These are phyloP conservation scores for Arthrinium phaeospermum DNA, from an alignment of 2,329 filamentous ascomycete species.

Conservation along the genomic window DNA sequence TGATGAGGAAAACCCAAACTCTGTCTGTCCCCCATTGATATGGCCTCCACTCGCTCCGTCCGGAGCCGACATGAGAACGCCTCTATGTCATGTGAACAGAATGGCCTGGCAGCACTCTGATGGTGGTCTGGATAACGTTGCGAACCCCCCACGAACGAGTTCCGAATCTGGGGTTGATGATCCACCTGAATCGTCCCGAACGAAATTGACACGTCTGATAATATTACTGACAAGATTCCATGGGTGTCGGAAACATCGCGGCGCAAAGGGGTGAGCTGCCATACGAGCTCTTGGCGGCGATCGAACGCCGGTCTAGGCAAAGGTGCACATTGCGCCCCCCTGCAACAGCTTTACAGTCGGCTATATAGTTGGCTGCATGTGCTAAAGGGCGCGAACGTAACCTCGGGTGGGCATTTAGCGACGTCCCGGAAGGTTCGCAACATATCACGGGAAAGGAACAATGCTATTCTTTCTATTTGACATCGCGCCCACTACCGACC, in stretches of 20 bases:
- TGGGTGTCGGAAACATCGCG: background rate
- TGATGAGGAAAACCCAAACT: background rate
- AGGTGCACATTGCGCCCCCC: background rate
- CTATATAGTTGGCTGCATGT: background rate
- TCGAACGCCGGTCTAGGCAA: background rate
- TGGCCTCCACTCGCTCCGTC: background rate
- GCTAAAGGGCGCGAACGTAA: background rate
- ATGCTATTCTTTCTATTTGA: background rate
- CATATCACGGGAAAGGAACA: background rate
- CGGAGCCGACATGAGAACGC: background rate
- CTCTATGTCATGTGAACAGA: background rate
- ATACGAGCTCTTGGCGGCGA: background rate
- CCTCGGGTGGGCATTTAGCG: background rate
- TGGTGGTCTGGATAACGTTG: background rate
- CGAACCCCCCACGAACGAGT: background rate
- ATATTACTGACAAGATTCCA: background rate
- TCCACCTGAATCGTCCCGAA: background rate
- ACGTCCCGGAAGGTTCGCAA: background rate
- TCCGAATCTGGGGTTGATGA: background rate
- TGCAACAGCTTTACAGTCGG: background rate
- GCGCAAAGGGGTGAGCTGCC: background rate
- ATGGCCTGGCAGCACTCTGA: background rate
- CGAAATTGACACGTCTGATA: constrained; percentile 1
- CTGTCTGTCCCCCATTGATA: background rate
- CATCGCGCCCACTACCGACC: background rate